phyloP scores from a whole-genome alignment of 352 stramenopile genomes.

The Aphanomyces cochlioides region DNA sequence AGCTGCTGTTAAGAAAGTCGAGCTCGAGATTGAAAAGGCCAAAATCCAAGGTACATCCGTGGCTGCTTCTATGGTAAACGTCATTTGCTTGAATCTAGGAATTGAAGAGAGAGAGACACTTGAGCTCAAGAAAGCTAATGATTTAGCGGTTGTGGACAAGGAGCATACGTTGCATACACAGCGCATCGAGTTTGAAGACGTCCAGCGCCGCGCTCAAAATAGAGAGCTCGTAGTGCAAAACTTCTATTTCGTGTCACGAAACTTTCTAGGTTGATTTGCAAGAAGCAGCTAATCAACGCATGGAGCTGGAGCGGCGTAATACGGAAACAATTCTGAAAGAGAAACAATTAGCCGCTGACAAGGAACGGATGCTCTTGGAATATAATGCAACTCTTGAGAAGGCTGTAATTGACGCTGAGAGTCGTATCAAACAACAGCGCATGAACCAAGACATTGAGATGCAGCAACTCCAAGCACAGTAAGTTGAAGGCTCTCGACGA shows the following conservation, averaged over 20 bases:
- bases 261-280: slow-evolving; percentile 36
- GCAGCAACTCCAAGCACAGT: slow-evolving; percentile 47
- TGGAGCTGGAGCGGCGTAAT: slow-evolving; percentile 54
- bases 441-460: slow-evolving; percentile 72
- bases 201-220: slow-evolving; percentile 46
- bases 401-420: slow-evolving; percentile 57
- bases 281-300: slow-evolving; percentile 52
- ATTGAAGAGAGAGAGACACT: slow-evolving; percentile 56
- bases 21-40: slow-evolving; percentile 46
- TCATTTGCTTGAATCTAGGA: slow-evolving; percentile 20
- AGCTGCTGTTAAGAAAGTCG: slow-evolving; percentile 35
- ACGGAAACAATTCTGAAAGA: slow-evolving; percentile 60
- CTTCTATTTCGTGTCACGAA: not conserved
- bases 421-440: slow-evolving; percentile 62
- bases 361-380: slow-evolving; percentile 47
- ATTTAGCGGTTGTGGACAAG: slow-evolving; percentile 48
- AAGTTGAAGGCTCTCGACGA: not conserved
- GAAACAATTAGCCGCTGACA: slow-evolving; percentile 48
- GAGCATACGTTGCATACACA: slow-evolving; percentile 50
- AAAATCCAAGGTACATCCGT: slow-evolving; percentile 35
- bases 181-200: slow-evolving; percentile 47
- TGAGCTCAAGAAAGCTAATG: slow-evolving; percentile 42
- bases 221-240: slow-evolving; percentile 46
- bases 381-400: slow-evolving; percentile 61
- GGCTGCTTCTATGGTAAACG: not conserved